Evolutionary conservation across 106 monocot genomes (phyloP), one percentile per base, ranked within the genome.

Genomic region (Dioscorea dumetorum): DNA sequence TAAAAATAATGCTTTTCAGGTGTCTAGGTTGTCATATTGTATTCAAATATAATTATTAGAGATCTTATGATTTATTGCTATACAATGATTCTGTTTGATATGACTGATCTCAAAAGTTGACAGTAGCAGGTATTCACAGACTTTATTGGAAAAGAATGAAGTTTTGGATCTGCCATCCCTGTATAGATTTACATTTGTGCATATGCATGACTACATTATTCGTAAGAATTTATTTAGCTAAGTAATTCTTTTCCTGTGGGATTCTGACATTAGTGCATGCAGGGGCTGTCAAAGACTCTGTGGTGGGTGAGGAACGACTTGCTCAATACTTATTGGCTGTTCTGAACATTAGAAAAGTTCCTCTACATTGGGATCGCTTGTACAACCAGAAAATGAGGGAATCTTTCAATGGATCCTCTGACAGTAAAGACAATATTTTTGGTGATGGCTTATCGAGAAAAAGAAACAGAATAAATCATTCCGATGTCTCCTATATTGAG

Each of bases 281-380:
- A 89, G 88, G 88, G 33, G 81, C 88, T 23, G 79, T 89, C 5
- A 89, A 89, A 71, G 85, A 89, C 57, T 89, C 85, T 0, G 72
- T 85, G 23, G 85, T 85, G 33, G 88, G 88, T 34, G 88, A 89
- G 71, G 82, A 85, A 61, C 85, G 88, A 48, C 72, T 89, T 77
- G 88, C 85, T 32, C 71, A 82, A 50, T 89, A 79, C 68, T 66
- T 89, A 17, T 57, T 89, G 50, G 80, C 85, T 71, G 59, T 82
- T 74, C 50, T 89, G 54, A 89, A 89, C 61, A 66, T 65, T 52
- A 71, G 88, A 31, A 77, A 64, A 69, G 85, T 82, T 61, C 88
- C 88, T 23, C 41, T 89, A 59, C 88, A 85, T 16, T 89, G 88
- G 88, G 79, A 77, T 3, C 75, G 74, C 5, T 66, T 82, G 18